These are phyloP conservation scores for Naganishia albida DNA, from an alignment of 1,284 basidiomycete genomes.

Conservation along the genomic window DNA sequence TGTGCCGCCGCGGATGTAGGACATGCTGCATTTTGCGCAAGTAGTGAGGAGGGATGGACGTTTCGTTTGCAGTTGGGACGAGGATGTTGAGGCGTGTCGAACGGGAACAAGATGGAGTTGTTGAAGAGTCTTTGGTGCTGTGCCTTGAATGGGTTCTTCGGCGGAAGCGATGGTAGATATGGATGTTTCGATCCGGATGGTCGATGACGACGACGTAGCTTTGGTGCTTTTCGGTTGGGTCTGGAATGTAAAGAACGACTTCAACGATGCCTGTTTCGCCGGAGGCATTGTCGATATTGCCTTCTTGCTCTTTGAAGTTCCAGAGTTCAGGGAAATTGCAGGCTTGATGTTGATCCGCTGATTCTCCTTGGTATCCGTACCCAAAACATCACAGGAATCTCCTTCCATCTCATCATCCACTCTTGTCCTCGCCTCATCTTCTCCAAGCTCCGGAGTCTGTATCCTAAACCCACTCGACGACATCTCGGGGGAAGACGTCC, in stretches of 20 bases:
- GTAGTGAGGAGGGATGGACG: slow-evolving; percentile 36
- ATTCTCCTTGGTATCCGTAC: neutral
- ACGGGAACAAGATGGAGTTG: slow-evolving; percentile 29
- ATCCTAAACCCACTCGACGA: slow-evolving; percentile 22
- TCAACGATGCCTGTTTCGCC: slow-evolving; percentile 3
- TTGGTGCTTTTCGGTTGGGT: slow-evolving; percentile 5
- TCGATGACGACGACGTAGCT: neutral
- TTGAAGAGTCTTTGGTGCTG: neutral
- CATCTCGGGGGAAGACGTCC: neutral
- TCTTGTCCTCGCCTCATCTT: neutral
- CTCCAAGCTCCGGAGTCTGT: slow-evolving; percentile 7
- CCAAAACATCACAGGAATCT: neutral
- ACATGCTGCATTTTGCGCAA: slow-evolving; percentile 54
- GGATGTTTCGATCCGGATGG: slow-evolving; percentile 8
- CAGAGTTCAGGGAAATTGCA: neutral
- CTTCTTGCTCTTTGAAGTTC: neutral
- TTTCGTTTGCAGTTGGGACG: neutral
- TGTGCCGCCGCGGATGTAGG: slow-evolving; percentile 52
- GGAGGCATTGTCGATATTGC: neutral
- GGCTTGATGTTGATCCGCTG: neutral
- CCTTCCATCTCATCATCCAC: neutral
- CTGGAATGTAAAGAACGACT: slow-evolving; percentile 23
- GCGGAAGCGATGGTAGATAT: neutral
- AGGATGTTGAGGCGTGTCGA: slow-evolving; percentile 5
- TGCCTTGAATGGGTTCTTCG: neutral